phyloP scores from a whole-genome alignment of 2,329 filamentous ascomycete genomes.

The Pseudogymnoascus sp. region DNA sequence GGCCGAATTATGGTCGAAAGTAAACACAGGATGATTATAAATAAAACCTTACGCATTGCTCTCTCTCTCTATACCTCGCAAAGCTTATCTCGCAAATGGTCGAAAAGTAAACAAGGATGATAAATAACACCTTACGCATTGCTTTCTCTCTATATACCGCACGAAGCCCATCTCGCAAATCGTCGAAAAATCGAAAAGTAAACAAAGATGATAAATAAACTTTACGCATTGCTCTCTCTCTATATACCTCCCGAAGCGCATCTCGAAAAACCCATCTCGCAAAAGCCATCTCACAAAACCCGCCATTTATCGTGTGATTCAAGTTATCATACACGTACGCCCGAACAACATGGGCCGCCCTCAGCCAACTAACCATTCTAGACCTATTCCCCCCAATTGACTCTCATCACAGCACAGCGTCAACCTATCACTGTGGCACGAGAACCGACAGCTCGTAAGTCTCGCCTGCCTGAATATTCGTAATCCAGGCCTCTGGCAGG shows the following conservation, averaged over 20 bases:
- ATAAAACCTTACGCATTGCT: background rate
- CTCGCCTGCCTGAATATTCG: constrained; percentile 33
- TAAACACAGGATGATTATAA: background rate
- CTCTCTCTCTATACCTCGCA: background rate
- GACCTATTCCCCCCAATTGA: background rate
- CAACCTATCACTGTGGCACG: constrained; percentile 18
- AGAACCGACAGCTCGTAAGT: constrained; percentile 37
- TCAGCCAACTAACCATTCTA: background rate
- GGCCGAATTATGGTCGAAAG: background rate
- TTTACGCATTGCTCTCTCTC: background rate
- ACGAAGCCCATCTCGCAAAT: background rate
- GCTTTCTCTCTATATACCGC: background rate
- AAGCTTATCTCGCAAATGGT: background rate
- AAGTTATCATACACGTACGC: background rate
- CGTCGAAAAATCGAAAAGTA: background rate
- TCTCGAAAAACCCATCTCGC: background rate
- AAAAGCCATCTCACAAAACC: background rate
- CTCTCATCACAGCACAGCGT: background rate
- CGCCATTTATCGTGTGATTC: background rate
- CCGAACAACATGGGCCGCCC: background rate
- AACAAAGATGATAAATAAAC: background rate
- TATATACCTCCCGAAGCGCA: background rate
- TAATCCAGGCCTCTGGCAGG: constrained; percentile 35
- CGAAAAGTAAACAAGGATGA: background rate
- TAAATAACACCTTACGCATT: background rate